phyloP scores from a whole-genome alignment of 345 rosid species.

The Euphorbia tirucalli region DNA sequence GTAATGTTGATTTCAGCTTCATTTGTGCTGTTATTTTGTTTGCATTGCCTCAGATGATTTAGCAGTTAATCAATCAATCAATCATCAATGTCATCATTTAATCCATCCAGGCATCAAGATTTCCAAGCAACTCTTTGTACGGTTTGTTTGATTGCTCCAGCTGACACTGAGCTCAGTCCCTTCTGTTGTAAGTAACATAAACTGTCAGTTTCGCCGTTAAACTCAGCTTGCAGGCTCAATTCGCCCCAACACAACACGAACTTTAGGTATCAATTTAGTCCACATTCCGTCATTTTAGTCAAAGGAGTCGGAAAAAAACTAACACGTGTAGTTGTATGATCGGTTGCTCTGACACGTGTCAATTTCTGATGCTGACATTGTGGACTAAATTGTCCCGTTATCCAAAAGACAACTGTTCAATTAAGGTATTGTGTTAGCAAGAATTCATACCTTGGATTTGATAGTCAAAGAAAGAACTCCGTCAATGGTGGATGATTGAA shows the following conservation, averaged over 20 bases:
- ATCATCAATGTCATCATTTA: not conserved
- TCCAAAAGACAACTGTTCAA: not conserved
- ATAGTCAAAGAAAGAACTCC: conserved; percentile 63
- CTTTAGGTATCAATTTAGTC: too few species aligned
- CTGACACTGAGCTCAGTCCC: conserved; percentile 46
- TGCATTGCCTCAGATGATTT: not conserved
- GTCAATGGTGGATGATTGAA: conserved; percentile 61
- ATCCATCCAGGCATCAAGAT: conserved; percentile 33
- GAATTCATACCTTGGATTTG: conserved; percentile 57
- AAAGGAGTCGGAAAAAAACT: too few species aligned
- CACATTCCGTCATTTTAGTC: too few species aligned
- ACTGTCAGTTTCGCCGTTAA: not conserved
- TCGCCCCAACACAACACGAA: too few species aligned
- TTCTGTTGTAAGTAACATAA: conserved; percentile 45
- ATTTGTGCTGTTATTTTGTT: not conserved
- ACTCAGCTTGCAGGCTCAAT: not conserved
- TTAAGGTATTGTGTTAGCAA: not conserved
- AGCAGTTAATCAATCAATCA: not conserved
- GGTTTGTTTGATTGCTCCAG: conserved; percentile 50
- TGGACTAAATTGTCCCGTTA: too few species aligned
- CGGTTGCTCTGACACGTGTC: too few species aligned
- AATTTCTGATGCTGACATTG: too few species aligned
- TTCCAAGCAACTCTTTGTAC: conserved; percentile 59
- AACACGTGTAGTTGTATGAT: too few species aligned
- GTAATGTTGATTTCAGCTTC: too few species aligned